Evolutionary conservation across 495 filamentous ascomycete species (phyloP), one percentile per base, ranked within the genome.

Genomic region (Penicillium mononematosum): DNA sequence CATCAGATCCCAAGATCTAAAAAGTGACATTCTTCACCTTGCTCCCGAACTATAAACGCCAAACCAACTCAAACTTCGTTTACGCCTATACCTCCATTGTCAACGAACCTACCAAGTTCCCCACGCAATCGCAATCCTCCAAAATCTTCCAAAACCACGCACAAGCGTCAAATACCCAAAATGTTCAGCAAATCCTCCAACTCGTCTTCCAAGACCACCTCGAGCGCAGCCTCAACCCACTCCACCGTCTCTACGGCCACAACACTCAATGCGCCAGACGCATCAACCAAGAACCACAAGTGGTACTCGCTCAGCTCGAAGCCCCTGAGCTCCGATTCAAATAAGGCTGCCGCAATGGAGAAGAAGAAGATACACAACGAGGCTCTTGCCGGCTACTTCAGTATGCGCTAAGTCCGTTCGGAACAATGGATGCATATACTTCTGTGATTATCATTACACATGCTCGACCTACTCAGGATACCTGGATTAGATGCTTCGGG

Each of bases 331-430:
- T 56, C 45, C 29, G 59, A 59, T 22, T 48, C 49, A 41, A 45
- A 50, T 25, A 51, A 22, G 9, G 27, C 55, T 16, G 45, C 53
- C 7, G 50, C 5, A 0, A 24, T 51, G 24, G 49, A 59, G 39
- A 41, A 62, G 42, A 56, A 65, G 48, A 60, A 61, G 6, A 9
- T 70, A 5, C 71, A 71, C 51, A 56, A 71, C 16, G 65, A 71
- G 36, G 71, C 71, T 41, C 29, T 73, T 29, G 66, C 65, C n/a
- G 67, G 45, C 43, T 74, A 74, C 53, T 48, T 72, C 45, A 59
- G 59, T 38, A 24, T 63, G 45, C 71, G 71, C 29, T 74, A 53
- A 59, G 24, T 29, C 39, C 8, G 11, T 29, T 32, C 22, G 29
- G 32, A 14, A 12, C 25, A 31, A 19, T 16, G 43, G 11, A 46